phyloP scores from a whole-genome alignment of 108 stramenopile genomes.

The Cyclotella sp. region DNA sequence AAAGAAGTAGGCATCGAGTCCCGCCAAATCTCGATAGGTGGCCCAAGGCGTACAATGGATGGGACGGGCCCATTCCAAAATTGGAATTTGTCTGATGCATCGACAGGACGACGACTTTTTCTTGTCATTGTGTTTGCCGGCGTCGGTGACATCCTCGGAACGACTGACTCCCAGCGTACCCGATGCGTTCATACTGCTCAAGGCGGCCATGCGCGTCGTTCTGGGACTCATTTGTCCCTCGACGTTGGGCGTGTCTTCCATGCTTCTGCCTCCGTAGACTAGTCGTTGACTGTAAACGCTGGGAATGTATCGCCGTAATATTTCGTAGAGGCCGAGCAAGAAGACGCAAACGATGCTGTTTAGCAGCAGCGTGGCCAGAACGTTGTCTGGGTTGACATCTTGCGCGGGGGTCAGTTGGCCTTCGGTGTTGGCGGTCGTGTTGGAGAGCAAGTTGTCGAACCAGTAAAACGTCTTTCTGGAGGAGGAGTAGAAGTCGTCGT shows the following conservation, averaged over 20 bases:
- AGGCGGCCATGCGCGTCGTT: neutral
- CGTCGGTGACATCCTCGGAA: neutral
- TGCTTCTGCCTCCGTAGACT: slow-evolving; percentile 13
- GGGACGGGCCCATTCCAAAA: slow-evolving; percentile 43
- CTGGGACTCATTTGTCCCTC: slow-evolving; percentile 8
- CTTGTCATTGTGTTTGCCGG: neutral
- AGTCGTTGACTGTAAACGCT: slow-evolving; percentile 65
- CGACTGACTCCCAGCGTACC: neutral
- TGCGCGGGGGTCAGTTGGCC: slow-evolving; percentile 37
- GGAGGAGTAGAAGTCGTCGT: slow-evolving; percentile 15
- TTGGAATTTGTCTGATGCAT: neutral
- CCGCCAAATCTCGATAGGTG: slow-evolving; percentile 57
- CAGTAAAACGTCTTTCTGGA: slow-evolving; percentile 18
- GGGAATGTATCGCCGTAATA: slow-evolving; percentile 73
- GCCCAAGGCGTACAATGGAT: slow-evolving; percentile 50
- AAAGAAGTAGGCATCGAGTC: slow-evolving; percentile 94
- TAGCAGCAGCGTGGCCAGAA: slow-evolving; percentile 68
- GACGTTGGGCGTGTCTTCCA: neutral
- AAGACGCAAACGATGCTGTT: slow-evolving; percentile 74
- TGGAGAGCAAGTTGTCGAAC: slow-evolving; percentile 34
- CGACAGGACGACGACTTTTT: neutral
- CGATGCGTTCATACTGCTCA: slow-evolving; percentile 3
- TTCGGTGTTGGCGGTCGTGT: slow-evolving; percentile 26
- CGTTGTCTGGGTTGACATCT: slow-evolving; percentile 81
- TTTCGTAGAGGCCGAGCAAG: slow-evolving; percentile 73